Conservation (phyloP, 306 rosid genomes). For the Malus domestica region ASM211411v1 NC_041805.1:1579001-1579500, state of each 20-base stretch:
- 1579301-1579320: not conserved
- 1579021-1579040: constrained; percentile 14
- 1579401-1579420: not conserved
- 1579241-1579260: not conserved
- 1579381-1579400: not conserved
- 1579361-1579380: not conserved
- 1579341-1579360: not conserved
- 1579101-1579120: too few relatives aligned
- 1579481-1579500: not conserved
- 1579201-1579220: not conserved
- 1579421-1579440: not conserved
- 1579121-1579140: too few relatives aligned
- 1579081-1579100: too few relatives aligned
- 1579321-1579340: not conserved
- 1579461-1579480: not conserved
- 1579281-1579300: not conserved
- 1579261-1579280: not conserved
- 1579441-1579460: not conserved
- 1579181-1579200: not conserved
- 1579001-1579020: constrained; percentile 7
- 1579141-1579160: not conserved
- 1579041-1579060: not conserved
- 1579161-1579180: not conserved
- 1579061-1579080: too few relatives aligned
- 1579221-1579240: not conserved